Evolutionary conservation across 1,284 basidiomycete species (phyloP).

Genomic region (Pseudozyma thailandica): DNA sequence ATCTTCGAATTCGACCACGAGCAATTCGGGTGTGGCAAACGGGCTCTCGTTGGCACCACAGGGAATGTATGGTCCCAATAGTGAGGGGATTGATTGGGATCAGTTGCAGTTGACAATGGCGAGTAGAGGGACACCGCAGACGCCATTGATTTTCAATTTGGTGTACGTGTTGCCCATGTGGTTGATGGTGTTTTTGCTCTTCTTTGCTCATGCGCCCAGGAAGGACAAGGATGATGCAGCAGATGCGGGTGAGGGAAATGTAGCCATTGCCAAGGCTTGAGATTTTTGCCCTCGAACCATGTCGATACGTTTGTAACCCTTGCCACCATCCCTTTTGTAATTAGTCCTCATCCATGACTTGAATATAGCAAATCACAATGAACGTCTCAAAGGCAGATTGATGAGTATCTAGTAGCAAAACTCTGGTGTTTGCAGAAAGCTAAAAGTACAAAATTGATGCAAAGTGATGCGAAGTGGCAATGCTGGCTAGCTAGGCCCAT

Average conservation of each 20-base stretch:
- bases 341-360: too few relatives aligned
- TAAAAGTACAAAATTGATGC: too few relatives aligned
- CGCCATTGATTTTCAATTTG: constrained; percentile 53
- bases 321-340: neutral
- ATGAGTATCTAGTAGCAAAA: too few relatives aligned
- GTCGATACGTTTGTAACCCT: neutral
- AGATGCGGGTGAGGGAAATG: constrained; percentile 3
- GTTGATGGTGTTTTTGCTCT: constrained; percentile 53
- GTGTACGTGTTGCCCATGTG: constrained; percentile 57
- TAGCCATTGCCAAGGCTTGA: constrained; percentile 30
- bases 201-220: constrained; percentile 52
- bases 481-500: too few relatives aligned
- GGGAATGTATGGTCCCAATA: constrained; percentile 52
- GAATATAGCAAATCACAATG: too few relatives aligned
- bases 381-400: too few relatives aligned
- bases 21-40: constrained; percentile 28
- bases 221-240: constrained; percentile 14
- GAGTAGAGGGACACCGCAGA: constrained; percentile 42
- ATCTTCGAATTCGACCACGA: constrained; percentile 15
- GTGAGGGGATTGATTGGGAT: constrained; percentile 48
- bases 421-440: too few relatives aligned
- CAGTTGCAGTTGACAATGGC: constrained; percentile 52
- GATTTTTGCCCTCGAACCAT: neutral
- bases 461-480: too few relatives aligned
- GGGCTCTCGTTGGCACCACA: constrained; percentile 40